Evolutionary conservation across 2,329 filamentous ascomycete genomes (phyloP), one percentile per base, ranked within the genome.

Genomic region (Aureobasidium sp.): DNA sequence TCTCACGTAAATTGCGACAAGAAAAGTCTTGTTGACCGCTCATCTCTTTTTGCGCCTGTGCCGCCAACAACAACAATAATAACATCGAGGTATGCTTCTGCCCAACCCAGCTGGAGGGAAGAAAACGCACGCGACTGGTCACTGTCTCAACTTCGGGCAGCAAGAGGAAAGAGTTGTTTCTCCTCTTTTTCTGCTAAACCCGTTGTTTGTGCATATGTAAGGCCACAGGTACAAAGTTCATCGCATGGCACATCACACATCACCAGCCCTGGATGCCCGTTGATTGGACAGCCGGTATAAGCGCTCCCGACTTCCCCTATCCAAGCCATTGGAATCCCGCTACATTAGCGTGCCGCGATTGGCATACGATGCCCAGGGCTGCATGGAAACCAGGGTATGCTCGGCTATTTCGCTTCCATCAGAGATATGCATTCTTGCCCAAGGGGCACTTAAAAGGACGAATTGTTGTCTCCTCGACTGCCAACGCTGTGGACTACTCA

Each of bases 341-440:
- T 36, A 54, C 14, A 9, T 27, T 50, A n/a, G 29, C 57, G 57
- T 60, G 57, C 39, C 57, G 47, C 51, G 57, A 60, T 60, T 60
- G 57, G 57, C 30, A 8, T 49, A 30, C 5, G 9, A 4, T 14
- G 8, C 4, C 29, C 53, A 45, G 27, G n/a, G 41, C 32, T 58
- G 54, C 42, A 58, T 58, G 42, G 16, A 9, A 47, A 36, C 42
- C 21, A 54, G 54, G 42, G 32, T 58, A 37, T 49, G 41, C 44
- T 59, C 27, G 44, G 30, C 36, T 49, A 27, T 32, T 14, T 48
- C 44, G 55, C 44, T 58, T 39, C 41, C 11, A 47, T 8, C 13
- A 10, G 14, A 37, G 34, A 29, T 39, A 59, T 49, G 55, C 44
- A n/a, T 49, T 32, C 21, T 34, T 41, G 55, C 44, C 55, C 55